Evolutionary conservation across 768 basidiomycete genomes (phyloP), one percentile per base, ranked within the genome.

Genomic region (Kwoniella europaea): DNA sequence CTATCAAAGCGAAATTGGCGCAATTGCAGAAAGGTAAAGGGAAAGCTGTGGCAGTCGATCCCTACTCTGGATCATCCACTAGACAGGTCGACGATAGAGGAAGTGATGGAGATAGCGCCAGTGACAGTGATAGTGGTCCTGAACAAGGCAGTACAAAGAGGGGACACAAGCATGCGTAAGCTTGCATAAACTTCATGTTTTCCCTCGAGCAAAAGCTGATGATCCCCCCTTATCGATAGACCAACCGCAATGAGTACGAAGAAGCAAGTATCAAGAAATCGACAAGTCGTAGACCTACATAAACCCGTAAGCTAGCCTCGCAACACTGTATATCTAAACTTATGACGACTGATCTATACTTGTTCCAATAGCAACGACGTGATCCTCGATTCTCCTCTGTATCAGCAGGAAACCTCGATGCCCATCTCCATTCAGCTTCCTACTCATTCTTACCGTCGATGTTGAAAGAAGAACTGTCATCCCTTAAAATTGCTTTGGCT

Each of bases 361-460:
- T 24, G 24, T 24, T 24, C 24, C 24, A 44, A 65, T 73, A 95
- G 93, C 88, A 90, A 83, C 82, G 89, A 15, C 88, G 94, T 41
- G 94, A 98, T 84, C 94, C 95, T 1, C 89, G 94, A 58, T 98
- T 98, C 84, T 85, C 91, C 29, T 87, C 89, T 29, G 84, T 91
- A 10, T 86, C 91, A 15, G 93, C 80, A 24, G 80, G 93, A 15
- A 86, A 88, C 71, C 89, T 91, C 74, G 88, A 90, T 16, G 76
- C 86, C 0, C 84, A 89, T 57, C 88, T 88, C 43, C 94, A 92
- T 81, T 88, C 86, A 20, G 80, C 88, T 56, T 88, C 89, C 42
- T 97, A 96, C 75, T 85, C 85, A 1, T 97, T 98, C 82, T 86
- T 98, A 35, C 84, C 88, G 2, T 87, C 88, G 4, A 80, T 91